Conservation (phyloP, 139 green algal species). For the Volvox reticuliferus region DNA sequence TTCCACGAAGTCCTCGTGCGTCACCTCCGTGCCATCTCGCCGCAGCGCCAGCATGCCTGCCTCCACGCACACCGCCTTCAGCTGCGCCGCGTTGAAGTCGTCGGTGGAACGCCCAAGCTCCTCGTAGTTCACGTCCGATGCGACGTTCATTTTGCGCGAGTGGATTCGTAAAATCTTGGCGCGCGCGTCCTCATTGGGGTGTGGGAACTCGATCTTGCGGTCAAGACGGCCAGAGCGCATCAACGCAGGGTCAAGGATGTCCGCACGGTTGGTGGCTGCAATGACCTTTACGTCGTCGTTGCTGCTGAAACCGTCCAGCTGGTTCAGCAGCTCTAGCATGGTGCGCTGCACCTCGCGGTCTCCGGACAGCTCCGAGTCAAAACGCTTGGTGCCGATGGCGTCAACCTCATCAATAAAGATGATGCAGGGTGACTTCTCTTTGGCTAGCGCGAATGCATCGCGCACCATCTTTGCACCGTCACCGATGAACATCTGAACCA, state of each 20-base stretch:
- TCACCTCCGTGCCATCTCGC: slow-evolving; percentile 93
- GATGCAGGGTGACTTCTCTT: slow-evolving; percentile 98
- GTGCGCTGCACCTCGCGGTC: slow-evolving; percentile 98
- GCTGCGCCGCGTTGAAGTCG: slow-evolving; percentile 97
- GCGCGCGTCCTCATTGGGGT: slow-evolving; percentile 96
- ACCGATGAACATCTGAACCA: slow-evolving; percentile 99
- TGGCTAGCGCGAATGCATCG: slow-evolving; percentile 97
- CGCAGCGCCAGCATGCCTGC: slow-evolving; percentile 98
- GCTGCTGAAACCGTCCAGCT: slow-evolving; percentile 95
- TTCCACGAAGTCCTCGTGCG: slow-evolving; percentile 99
- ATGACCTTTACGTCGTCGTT: slow-evolving; percentile 97
- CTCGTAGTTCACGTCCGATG: slow-evolving; percentile 96
- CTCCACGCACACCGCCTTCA: slow-evolving; percentile 97
- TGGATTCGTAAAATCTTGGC: slow-evolving; percentile 97
- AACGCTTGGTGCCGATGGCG: slow-evolving; percentile 95
- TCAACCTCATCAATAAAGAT: slow-evolving; percentile 99
- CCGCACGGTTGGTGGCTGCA: slow-evolving; percentile 97
- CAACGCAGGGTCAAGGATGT: slow-evolving; percentile 98
- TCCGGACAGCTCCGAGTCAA: slow-evolving; percentile 94
- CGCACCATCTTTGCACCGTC: slow-evolving; percentile 99
- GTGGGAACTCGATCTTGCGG: slow-evolving; percentile 99
- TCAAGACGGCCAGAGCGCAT: slow-evolving; percentile 96
- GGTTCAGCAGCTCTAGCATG: slow-evolving; percentile 99
- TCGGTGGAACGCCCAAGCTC: slow-evolving; percentile 97
- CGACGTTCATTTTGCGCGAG: slow-evolving; percentile 79